Percentiles rank a stretch among this genome's conserved stretches.
Evolutionary conservation across 140 eudicot species (phyloP).

Genomic region (Erigeron philadelphicus): DNA sequence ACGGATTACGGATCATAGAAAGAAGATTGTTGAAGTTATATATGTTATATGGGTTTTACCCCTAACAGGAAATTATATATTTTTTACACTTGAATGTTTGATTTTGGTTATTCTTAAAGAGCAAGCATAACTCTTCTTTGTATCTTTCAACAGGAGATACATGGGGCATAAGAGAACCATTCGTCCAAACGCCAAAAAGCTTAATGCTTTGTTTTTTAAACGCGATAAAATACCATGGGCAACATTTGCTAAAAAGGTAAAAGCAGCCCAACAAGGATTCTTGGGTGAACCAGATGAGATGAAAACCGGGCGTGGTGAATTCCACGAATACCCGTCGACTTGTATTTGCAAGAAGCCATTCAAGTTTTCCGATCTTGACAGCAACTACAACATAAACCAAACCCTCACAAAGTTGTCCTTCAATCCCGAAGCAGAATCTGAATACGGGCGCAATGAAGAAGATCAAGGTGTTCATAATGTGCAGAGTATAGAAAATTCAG

Average conservation of each 20-base stretch:
- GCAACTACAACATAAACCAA: slow-evolving; percentile 21
- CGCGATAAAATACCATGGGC: slow-evolving; percentile 68
- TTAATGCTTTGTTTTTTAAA: slow-evolving; percentile 59
- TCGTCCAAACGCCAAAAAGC: slow-evolving; percentile 83
- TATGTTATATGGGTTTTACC: too few species aligned
- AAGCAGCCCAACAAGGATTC: slow-evolving; percentile 92
- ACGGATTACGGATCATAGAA: too few species aligned
- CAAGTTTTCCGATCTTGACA: slow-evolving; percentile 25
- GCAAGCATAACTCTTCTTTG: slow-evolving; percentile 17
- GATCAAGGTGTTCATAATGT: slow-evolving; percentile 34
- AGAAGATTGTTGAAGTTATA: too few species aligned
- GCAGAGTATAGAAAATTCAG: slow-evolving; percentile 21
- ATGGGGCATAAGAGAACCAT: slow-evolving; percentile 95
- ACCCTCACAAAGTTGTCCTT: slow-evolving; percentile 18
- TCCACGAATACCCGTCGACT: slow-evolving; percentile 78
- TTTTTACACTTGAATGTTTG: slow-evolving; percentile 1
- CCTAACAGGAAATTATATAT: not conserved
- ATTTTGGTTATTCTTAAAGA: not conserved
- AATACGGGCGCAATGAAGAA: slow-evolving; percentile 29
- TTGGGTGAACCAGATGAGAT: slow-evolving; percentile 94
- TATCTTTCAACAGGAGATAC: slow-evolving; percentile 64
- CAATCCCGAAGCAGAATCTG: slow-evolving; percentile 29
- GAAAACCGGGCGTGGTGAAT: slow-evolving; percentile 83
- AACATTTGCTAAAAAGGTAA: slow-evolving; percentile 78
- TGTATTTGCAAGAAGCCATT: slow-evolving; percentile 76